These are phyloP conservation scores for Aureobasidium sp. DNA, from an alignment of 2,329 filamentous ascomycete species.

Conservation along the genomic window DNA sequence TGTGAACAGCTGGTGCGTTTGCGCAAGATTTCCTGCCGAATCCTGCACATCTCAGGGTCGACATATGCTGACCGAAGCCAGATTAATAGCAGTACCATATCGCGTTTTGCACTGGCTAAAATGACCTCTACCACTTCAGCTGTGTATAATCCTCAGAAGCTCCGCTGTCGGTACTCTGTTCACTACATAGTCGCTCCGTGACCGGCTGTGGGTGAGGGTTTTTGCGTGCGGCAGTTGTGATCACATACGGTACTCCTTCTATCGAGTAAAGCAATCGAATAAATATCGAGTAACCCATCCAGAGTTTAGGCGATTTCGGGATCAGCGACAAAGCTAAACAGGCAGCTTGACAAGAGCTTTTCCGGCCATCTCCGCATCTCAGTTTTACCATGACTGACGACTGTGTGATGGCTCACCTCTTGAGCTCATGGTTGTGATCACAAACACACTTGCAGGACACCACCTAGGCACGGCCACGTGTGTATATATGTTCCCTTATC, in stretches of 20 bases:
- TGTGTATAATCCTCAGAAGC: too few species aligned
- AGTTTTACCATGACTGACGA: neutral
- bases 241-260: neutral
- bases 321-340: constrained; percentile 1
- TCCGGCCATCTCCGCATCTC: neutral
- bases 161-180: too few species aligned
- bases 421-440: neutral
- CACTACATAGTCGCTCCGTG: neutral
- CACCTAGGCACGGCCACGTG: neutral
- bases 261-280: constrained; percentile 8
- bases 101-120: too few species aligned
- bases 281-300: neutral
- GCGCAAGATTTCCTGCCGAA: too few species aligned
- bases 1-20: too few species aligned
- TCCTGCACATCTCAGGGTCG: too few species aligned
- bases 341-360: neutral
- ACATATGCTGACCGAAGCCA: too few species aligned
- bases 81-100: too few species aligned
- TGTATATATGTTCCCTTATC: neutral
- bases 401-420: neutral
- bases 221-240: neutral
- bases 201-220: neutral
- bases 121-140: too few species aligned
- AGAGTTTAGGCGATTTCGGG: neutral
- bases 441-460: neutral